Evolutionary conservation across 345 rosid genomes (phyloP), one percentile per base, ranked within the genome.

Genomic region (Pistacia atlantica): DNA sequence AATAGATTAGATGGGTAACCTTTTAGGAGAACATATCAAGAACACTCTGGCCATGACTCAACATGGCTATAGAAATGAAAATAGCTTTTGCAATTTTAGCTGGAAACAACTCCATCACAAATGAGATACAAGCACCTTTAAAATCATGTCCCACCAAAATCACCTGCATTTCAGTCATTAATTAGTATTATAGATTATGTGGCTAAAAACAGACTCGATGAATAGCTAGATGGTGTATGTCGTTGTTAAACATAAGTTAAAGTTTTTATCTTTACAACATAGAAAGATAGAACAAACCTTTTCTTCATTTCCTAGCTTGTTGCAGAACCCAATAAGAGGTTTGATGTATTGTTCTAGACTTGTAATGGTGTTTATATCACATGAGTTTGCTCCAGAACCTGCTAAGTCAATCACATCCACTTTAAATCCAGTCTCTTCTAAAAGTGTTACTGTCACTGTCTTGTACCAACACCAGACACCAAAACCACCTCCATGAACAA

Each of bases 391-490:
- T n/a, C 94, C 93, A 11, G 91, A 89, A 66, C 91, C 97, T 10
- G 90, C 80, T 63, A 93, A 80, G 82, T 89, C 93, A 48, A 48
- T 84, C 2, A 91, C 91, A 57, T 88, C 90, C 20, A 89, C 94
- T 73, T 79, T 78, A 69, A 86, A 89, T 2, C 93, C 93, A 78
- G 67, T 78, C 79, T 83, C 90, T 72, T 80, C 80, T 65, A 93
- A 79, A 58, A 90, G 91, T 5, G 97, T 79, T 64, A 90, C 89
- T 22, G 25, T 22, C 25, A n/a, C n/a, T 25, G 94, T 89, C 82
- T 93, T 91, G 46, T 91, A 91, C 94, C 96, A 93, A 78, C 94
- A 91, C 96, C 97, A 91, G 10, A 94, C 97, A 4, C 97, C 97
- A 76, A 90, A 93, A 9, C 97, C 97, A 55, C 94, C 97, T 70